A percentile compares a stretch with the other conserved stretches of the same genome.
Evolutionary conservation across 192 early-diverging fungal species (phyloP).

Genomic region (Helicostylum pulchrum): DNA sequence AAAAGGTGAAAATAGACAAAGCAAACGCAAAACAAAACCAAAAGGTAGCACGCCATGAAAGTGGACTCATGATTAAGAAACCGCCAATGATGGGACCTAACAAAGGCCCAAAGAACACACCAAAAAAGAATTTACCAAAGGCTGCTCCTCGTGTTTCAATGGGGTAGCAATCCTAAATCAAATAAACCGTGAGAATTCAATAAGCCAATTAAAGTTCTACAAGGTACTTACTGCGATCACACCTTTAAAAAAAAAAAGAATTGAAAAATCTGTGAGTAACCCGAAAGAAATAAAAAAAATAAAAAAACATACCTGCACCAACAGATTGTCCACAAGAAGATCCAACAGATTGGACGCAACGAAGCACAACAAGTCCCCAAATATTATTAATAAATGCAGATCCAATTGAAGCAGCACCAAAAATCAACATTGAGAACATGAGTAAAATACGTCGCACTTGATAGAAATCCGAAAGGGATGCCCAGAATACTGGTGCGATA

Average conservation of each 20-base stretch:
- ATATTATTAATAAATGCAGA: conserved; percentile 39
- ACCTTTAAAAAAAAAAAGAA: conserved; percentile 4
- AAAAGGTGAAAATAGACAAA: conserved; percentile 23
- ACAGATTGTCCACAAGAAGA: conserved; percentile 42
- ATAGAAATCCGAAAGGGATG: conserved; percentile 41
- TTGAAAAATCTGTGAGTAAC: conserved; percentile 7
- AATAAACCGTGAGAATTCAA: neutral
- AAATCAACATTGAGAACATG: conserved; percentile 37
- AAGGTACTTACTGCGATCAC: conserved; percentile 32
- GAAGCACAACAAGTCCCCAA: conserved; percentile 36
- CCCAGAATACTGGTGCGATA: conserved; percentile 44
- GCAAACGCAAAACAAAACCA: conserved; percentile 44
- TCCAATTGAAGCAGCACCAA: conserved; percentile 42
- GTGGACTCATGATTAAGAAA: conserved; percentile 36
- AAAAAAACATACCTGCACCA: conserved; percentile 33
- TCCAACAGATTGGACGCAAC: conserved; percentile 45
- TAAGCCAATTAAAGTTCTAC: conserved; percentile 1
- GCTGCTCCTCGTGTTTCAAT: conserved; percentile 29
- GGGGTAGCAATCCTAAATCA: conserved; percentile 32
- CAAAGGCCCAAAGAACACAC: conserved; percentile 29
- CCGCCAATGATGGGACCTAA: conserved; percentile 43
- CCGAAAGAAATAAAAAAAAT: neutral
- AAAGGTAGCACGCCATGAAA: conserved; percentile 44
- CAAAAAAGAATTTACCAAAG: conserved; percentile 35
- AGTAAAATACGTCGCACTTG: conserved; percentile 42